Conservation (phyloP, 2,329 filamentous ascomycete species). For the Venturia asperata region DNA sequence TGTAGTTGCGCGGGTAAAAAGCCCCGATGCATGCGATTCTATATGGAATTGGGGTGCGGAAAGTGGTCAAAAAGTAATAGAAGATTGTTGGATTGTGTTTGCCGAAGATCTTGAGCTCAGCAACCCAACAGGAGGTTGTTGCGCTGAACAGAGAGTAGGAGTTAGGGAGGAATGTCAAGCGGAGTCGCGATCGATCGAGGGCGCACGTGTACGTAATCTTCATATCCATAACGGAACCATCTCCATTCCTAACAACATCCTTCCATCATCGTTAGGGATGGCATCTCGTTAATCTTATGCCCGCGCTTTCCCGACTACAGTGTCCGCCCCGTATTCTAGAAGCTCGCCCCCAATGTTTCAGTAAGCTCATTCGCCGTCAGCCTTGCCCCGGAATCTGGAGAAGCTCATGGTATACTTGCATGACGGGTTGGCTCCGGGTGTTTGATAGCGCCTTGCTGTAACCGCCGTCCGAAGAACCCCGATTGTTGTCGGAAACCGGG, state of each 20-base stretch:
- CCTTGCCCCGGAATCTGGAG: constrained; percentile 5
- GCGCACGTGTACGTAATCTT: constrained; percentile 4
- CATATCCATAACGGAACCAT: too few relatives aligned
- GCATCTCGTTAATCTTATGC: not conserved
- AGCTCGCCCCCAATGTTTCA: not conserved
- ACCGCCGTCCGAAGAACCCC: too few relatives aligned
- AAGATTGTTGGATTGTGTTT: not conserved
- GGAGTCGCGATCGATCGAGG: too few relatives aligned
- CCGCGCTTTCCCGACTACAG: not conserved
- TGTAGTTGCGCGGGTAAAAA: not conserved
- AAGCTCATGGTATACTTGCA: not conserved
- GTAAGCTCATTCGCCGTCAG: not conserved
- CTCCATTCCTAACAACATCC: too few relatives aligned
- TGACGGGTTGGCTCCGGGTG: not conserved
- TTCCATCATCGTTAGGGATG: too few relatives aligned
- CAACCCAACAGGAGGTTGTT: not conserved
- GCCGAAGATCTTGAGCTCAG: not conserved
- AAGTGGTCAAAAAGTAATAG: not conserved
- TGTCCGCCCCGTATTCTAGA: not conserved
- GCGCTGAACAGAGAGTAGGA: not conserved
- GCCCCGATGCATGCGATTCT: not conserved
- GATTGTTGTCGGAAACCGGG: too few relatives aligned
- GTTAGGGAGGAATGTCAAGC: too few relatives aligned
- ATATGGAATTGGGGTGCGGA: not conserved
- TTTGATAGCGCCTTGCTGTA: too few relatives aligned